Base-by-base conservation (phyloP, 1,139 yeast species). In the Yamadazyma taylorii region DNA sequence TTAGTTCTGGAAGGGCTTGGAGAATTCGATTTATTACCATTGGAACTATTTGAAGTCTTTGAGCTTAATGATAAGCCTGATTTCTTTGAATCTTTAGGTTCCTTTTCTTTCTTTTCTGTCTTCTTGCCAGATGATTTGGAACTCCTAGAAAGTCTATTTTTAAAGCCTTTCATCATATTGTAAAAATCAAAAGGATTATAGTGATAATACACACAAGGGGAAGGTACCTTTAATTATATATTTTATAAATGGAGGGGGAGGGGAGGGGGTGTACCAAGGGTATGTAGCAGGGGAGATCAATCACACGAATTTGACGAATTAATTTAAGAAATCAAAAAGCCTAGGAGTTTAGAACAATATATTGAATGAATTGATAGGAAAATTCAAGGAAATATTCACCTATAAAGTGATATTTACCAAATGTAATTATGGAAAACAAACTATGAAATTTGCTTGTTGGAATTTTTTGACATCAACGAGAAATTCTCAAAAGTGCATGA, bases 81-180 rank as follows among this genome's bases (percentile, higher is more conserved):
- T 16, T 45, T 40, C 29, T 48, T 48, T 4, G 42, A 6, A 12
- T 51, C 56, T 22, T 49, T 46, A 24, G 42, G 30, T 17, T 49
- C 56, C 35, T 56, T 60, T 9, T 59, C 64, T 35, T 52, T 56
- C 36, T 58, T 60, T 24, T 51, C 51, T 14, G 62, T 32, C 44
- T 69, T 69, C 43, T 69, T 70, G 34, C 51, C 53, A 28, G 71
- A 48, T 24, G 69, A 48, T 51, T 63, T 74, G 5, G 51, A 38
- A 47, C 68, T 69, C 44, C 77, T 61, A 22, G 76, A 66, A 52
- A 71, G 75, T 50, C 75, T 64, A 43, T 71, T 71, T 48, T 71
- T 71, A 52, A 71, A 71, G 21, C 77, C 77, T 61, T 71, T 71
- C 76, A 71, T 71, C 77, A 71, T 71, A 39, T 63, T 69, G 30